Evolutionary conservation across 2,329 filamentous ascomycete genomes (phyloP), one percentile per base, ranked within the genome.

Genomic region (Fusarium euwallaceae): DNA sequence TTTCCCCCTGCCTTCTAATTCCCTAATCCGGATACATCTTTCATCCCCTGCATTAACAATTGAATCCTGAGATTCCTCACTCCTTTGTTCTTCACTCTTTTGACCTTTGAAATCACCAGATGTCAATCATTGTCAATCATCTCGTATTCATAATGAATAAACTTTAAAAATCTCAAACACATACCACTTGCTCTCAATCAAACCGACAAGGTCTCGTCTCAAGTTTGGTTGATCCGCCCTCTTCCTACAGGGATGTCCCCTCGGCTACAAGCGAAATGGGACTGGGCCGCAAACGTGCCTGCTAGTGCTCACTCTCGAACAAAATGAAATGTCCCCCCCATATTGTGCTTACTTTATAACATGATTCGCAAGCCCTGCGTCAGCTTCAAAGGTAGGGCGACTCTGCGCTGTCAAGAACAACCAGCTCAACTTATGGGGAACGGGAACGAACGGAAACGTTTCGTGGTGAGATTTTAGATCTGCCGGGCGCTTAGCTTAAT

Each of bases 241-340:
- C 17, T 11, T 12, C 17, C 17, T n/a, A 20, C 48, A 67, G 70
- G 70, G 70, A 58, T 66, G 45, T 10, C 48, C 11, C 32, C 24
- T 72, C 70, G 70, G 70, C 32, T 62, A 61, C 58, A 73, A 72
- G 70, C 70, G 70, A 73, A 61, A 73, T 70, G 70, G 48, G 70
- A 66, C 70, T 73, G 56, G 55, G 29, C 20, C 32, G 34, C 56
- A 39, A 36, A 60, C 34, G 56, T 60, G 56, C 56, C 56, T 60
- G 34, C 36, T 39, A 60, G 34, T 60, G 56, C 56, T 60, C 34
- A 39, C 56, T 34, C 34, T 22, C 32, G 32, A 39, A 36, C 56
- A 39, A 53, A 53, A 53, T 53, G 48, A 53, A 53, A 22, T 27
- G 27, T 29, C 27, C 27, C n/a, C n/a, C 36, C 34, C 34, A 37